A percentile compares a stretch with the other conserved stretches of the same genome.
phyloP scores from a whole-genome alignment of 1,284 basidiomycete genomes.

The Cystobasidium pallidum region DNA sequence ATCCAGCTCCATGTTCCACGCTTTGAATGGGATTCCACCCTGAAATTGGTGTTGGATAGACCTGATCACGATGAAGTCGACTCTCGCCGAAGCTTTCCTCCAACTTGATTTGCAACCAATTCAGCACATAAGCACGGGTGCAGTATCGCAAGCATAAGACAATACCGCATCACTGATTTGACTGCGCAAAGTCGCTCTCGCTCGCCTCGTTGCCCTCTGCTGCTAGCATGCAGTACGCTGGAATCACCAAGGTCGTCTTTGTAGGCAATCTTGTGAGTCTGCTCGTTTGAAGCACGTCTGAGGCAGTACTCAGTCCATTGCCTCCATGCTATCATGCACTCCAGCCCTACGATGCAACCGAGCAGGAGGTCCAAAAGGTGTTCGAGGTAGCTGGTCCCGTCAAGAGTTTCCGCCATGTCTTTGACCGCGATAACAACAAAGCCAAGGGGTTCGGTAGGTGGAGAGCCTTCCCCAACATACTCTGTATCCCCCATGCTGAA shows the following conservation, averaged over 20 bases:
- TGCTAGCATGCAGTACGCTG: slow-evolving; percentile 32
- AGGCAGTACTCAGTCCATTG: no score
- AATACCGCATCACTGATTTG: no score
- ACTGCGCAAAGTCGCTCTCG: no score
- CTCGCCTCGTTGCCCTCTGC: no score
- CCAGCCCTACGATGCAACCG: slow-evolving; percentile 18
- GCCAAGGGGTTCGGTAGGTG: slow-evolving; percentile 97
- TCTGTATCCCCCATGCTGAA: slow-evolving; percentile 6
- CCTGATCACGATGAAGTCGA: neutral
- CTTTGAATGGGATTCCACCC: no score
- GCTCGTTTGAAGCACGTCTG: neutral
- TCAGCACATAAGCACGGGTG: neutral
- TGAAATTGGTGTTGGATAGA: neutral
- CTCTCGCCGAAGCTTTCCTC: neutral
- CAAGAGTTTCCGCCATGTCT: slow-evolving; percentile 86
- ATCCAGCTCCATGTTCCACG: no score
- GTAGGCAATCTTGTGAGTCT: slow-evolving; percentile 43
- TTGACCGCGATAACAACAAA: slow-evolving; percentile 92
- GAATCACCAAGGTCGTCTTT: slow-evolving; percentile 45
- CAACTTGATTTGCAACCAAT: neutral
- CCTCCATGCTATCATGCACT: no score
- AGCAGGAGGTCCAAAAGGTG: slow-evolving; percentile 54
- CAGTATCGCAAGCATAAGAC: neutral
- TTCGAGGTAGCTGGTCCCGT: slow-evolving; percentile 86
- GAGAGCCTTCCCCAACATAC: slow-evolving; percentile 56